Evolutionary conservation across 192 early-diverging fungal species (phyloP).

Genomic region (Backusella morwellensis): DNA sequence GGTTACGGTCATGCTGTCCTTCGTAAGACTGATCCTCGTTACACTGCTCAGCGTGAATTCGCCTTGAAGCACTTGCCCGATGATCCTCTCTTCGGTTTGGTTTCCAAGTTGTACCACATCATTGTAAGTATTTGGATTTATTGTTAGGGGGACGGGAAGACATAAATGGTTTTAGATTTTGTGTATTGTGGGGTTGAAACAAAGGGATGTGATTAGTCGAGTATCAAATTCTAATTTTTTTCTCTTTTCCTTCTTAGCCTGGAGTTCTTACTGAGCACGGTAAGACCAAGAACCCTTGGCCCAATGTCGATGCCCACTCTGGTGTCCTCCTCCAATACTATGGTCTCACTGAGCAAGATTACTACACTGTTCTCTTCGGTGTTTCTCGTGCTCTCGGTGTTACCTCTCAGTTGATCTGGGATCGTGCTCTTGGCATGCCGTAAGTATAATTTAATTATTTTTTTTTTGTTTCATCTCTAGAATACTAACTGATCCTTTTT

Average conservation of each 20-base stretch:
- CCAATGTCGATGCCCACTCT: slow-evolving; percentile 99
- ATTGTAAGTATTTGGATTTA: slow-evolving; percentile 37
- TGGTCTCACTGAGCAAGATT: slow-evolving; percentile 96
- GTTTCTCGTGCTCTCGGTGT: slow-evolving; percentile 98
- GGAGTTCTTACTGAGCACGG: slow-evolving; percentile 97
- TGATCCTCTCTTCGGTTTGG: slow-evolving; percentile 96
- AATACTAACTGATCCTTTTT: too few species aligned
- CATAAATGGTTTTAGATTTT: background rate
- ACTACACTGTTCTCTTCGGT: slow-evolving; percentile 99
- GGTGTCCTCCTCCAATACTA: slow-evolving; percentile 97
- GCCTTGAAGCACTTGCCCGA: slow-evolving; percentile 96
- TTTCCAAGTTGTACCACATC: slow-evolving; percentile 96
- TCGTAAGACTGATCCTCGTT: slow-evolving; percentile 93
- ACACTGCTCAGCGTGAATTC: slow-evolving; percentile 98
- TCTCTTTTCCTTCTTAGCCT: slow-evolving; percentile 42
- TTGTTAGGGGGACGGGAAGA: background rate
- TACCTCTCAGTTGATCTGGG: slow-evolving; percentile 95
- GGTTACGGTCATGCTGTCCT: slow-evolving; percentile 99
- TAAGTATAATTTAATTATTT: slow-evolving; percentile 89
- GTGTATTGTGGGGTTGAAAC: background rate
- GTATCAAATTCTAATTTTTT: background rate
- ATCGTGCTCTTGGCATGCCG: slow-evolving; percentile 93
- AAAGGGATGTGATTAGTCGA: background rate
- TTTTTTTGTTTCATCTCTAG: slow-evolving; percentile 25
- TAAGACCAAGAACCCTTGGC: slow-evolving; percentile 99